Percentiles rank a stretch among this genome's conserved stretches.
Evolutionary conservation across 2,329 filamentous ascomycete genomes (phyloP).

Genomic region (Aureobasidium lini): DNA sequence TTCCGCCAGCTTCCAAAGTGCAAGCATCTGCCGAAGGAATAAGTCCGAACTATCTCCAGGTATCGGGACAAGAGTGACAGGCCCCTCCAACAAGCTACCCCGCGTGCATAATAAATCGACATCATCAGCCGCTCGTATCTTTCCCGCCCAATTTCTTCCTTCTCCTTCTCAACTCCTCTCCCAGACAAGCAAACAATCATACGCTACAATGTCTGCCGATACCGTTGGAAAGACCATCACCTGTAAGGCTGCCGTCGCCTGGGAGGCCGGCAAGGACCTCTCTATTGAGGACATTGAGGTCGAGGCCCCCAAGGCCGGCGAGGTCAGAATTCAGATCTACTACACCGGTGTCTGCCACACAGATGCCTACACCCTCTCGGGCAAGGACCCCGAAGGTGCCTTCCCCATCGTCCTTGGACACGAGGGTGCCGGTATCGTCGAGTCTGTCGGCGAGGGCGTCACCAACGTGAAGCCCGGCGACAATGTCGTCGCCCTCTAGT

Average conservation of each 20-base stretch:
- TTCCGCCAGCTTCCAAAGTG: neutral
- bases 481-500: conserved; percentile 85
- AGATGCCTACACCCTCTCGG: conserved; percentile 92
- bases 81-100: conserved; percentile 13
- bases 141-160: conserved; percentile 7
- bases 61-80: neutral
- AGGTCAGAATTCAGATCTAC: conserved; percentile 94
- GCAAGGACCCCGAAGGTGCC: conserved; percentile 93
- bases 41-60: conserved; percentile 12
- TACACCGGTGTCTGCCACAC: conserved; percentile 99
- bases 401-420: conserved; percentile 86
- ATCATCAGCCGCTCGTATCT: conserved; percentile 12
- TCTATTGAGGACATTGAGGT: conserved; percentile 91
- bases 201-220: conserved; percentile 41
- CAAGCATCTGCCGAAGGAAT: neutral
- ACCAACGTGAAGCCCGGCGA: conserved; percentile 91
- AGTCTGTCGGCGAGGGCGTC: conserved; percentile 90
- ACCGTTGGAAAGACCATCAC: conserved; percentile 76
- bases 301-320: conserved; percentile 76
- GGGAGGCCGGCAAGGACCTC: conserved; percentile 89
- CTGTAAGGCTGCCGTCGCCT: conserved; percentile 85
- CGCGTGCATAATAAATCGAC: conserved; percentile 13
- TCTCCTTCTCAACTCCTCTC: conserved; percentile 8
- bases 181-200: conserved; percentile 10
- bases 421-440: conserved; percentile 85